Evolutionary conservation across 441 rosid genomes (phyloP).

Genomic region (Biscutella laevigata): DNA sequence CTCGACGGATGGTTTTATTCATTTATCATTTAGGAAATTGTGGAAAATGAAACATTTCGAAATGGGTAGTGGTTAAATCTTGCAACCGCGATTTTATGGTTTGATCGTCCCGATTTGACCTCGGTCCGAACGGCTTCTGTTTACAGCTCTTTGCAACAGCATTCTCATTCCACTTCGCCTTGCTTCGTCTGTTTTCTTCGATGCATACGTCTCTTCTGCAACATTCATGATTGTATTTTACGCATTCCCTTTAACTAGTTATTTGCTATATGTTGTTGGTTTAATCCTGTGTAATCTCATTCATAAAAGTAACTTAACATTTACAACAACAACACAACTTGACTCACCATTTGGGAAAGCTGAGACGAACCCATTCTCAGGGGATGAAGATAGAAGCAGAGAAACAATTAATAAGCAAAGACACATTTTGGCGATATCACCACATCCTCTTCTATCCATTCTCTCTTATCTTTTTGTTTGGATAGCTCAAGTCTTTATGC

Average conservation of each 20-base stretch:
- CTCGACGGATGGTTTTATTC: too few species aligned
- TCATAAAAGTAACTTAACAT: too few species aligned
- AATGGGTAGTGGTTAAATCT: neutral
- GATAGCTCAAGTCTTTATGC: neutral
- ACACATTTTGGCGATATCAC: neutral
- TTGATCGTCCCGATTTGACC: neutral
- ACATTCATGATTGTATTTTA: neutral
- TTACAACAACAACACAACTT: neutral
- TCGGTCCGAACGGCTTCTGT: neutral
- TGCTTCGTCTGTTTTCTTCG: neutral
- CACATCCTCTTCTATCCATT: neutral
- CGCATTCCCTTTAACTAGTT: too few species aligned
- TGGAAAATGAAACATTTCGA: neutral
- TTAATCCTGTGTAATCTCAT: too few species aligned
- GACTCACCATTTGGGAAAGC: slow-evolving; percentile 1
- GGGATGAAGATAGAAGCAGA: neutral
- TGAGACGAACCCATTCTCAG: neutral
- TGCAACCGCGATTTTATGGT: neutral
- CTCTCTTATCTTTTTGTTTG: neutral
- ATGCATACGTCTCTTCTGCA: neutral
- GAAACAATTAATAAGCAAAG: neutral
- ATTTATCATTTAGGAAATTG: too few species aligned
- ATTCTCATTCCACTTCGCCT: neutral
- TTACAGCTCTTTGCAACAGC: too few species aligned
- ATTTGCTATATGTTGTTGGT: neutral